Conservation (phyloP, 768 basidiomycete species). For the Suillus discolor region DNA sequence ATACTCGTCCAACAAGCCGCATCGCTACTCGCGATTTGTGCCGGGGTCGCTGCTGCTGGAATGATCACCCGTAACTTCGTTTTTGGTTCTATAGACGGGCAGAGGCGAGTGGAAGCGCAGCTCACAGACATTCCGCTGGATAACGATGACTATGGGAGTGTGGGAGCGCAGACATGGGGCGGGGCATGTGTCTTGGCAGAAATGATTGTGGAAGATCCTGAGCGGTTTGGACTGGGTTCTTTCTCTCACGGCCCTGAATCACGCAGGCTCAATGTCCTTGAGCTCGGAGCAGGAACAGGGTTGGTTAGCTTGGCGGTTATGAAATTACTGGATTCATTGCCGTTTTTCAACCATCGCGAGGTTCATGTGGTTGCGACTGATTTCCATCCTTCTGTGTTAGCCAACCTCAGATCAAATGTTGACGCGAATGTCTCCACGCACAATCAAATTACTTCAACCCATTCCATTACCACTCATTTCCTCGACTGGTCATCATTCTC, state of each 20-base stretch:
- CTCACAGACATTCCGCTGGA: conserved; percentile 72
- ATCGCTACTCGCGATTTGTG: conserved; percentile 62
- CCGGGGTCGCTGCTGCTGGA: conserved; percentile 67
- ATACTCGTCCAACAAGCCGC: conserved; percentile 55
- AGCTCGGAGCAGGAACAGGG: conserved; percentile 62
- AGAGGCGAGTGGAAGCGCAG: conserved; percentile 37
- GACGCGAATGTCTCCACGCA: conserved; percentile 32
- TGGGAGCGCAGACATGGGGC: conserved; percentile 91
- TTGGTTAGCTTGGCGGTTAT: conserved; percentile 48
- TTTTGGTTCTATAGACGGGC: conserved; percentile 35
- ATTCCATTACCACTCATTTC: conserved; percentile 27
- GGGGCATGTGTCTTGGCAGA: conserved; percentile 81
- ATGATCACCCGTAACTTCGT: conserved; percentile 52
- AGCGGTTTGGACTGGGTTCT: conserved; percentile 44
- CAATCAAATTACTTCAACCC: background rate
- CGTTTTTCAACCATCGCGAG: conserved; percentile 8
- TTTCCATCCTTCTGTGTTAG: conserved; percentile 49
- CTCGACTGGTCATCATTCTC: conserved; percentile 44
- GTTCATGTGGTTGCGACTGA: conserved; percentile 47
- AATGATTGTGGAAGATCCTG: conserved; percentile 62
- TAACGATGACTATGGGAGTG: conserved; percentile 67
- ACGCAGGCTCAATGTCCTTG: conserved; percentile 43
- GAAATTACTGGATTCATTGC: conserved; percentile 28
- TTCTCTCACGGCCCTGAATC: background rate
- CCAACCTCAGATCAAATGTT: conserved; percentile 50